These are phyloP conservation scores for Cucumis hystrix DNA, from an alignment of 306 rosid genomes.

Conservation along the genomic window DNA sequence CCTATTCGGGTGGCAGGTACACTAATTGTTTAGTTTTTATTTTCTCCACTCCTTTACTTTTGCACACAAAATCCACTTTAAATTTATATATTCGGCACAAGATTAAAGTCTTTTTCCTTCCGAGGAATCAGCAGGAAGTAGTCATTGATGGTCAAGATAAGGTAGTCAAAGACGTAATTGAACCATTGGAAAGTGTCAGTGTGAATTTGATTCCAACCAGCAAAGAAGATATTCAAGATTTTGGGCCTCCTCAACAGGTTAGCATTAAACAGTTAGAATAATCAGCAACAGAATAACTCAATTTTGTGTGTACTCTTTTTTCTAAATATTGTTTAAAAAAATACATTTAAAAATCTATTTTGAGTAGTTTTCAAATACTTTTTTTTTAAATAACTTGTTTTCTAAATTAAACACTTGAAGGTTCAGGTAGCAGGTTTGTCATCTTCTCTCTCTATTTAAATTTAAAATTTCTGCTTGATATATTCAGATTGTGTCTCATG, in stretches of 20 bases:
- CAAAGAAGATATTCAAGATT: slow-evolving; percentile 71
- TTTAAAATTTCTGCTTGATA: background rate
- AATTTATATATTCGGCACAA: background rate
- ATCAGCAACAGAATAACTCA: too few species aligned
- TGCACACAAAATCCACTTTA: slow-evolving; percentile 13
- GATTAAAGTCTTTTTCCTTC: background rate
- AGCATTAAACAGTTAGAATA: background rate
- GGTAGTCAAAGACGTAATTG: slow-evolving; percentile 94
- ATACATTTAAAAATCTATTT: too few species aligned
- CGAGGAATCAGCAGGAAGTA: slow-evolving; percentile 56
- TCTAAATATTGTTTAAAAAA: too few species aligned
- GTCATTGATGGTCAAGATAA: slow-evolving; percentile 86
- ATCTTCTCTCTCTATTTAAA: background rate
- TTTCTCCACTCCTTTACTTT: background rate
- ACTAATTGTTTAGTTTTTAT: slow-evolving; percentile 12
- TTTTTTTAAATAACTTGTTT: too few species aligned
- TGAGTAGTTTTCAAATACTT: too few species aligned
- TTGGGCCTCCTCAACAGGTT: slow-evolving; percentile 76
- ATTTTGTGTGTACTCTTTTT: too few species aligned
- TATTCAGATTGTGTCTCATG: background rate
- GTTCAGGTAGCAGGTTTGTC: too few species aligned
- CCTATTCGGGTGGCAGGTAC: slow-evolving; percentile 99
- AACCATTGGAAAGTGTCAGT: slow-evolving; percentile 80
- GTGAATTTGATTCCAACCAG: slow-evolving; percentile 55
- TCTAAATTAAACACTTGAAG: too few species aligned